Base-by-base conservation (phyloP, 208 protist genomes). In the Hexamita inflata region DNA sequence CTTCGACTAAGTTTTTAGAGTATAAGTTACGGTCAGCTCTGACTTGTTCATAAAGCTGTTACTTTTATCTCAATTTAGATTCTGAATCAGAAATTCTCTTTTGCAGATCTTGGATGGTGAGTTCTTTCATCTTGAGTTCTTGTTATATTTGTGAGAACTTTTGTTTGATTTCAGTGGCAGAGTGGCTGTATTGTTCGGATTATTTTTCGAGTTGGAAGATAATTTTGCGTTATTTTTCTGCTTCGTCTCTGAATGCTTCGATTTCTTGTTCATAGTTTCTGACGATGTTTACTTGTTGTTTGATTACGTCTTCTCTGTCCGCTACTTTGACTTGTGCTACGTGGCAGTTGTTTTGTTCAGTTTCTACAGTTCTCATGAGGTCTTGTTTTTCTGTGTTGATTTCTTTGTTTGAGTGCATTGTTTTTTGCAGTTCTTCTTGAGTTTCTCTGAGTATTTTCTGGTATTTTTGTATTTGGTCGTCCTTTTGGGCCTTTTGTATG, bases 21-120 rank as follows among this genome's bases (percentile, higher is more conserved):
- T 94, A 94, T 0, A 92, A 83, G 74, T 95, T 94, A 62, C 95
- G 85, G 78, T 98, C 94, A 9, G 87, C 81, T 26, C 86, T 83
- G n/a, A 98, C 91, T 42, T 84, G 80, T 73, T 97, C 93, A 77
- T 97, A 94, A 29, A 97, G 81, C 68, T 87, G 85, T 81, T 97
- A 88, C 83, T 98, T 93, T 64, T 89, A 81, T 79, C 95, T 96
- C 11, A 93, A 81, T 81, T 95, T 94, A 75, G 87, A 87, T 80
- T 96, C 90, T 61, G 87, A 85, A 38, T 88, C 86, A 32, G 73
- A 29, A 45, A 89, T 85, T 66, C 89, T 80, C 77, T 93, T 93
- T 62, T 94, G 85, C 0, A 96, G 83, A 38, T 91, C 78, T 34
- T 85, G 82, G 15, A 86, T 84, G 53, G 88, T 82, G 68, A 87